A percentile compares a stretch with the other conserved stretches of the same genome.
phyloP scores from a whole-genome alignment of 306 rosid species.

The Acacia melanoxylon region DNA sequence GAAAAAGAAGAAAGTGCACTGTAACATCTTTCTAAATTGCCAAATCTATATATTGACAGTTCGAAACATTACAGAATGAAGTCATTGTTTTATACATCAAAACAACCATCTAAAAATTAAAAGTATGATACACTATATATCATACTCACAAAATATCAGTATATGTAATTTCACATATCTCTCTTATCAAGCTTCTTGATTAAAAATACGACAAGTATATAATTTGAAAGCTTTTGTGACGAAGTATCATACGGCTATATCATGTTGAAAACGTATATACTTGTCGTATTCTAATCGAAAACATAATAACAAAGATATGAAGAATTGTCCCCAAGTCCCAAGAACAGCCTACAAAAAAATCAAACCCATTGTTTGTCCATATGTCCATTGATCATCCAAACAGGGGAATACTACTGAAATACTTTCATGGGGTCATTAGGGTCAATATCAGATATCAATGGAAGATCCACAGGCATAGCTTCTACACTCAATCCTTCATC shows the following conservation, averaged over 20 bases:
- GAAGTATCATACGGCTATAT: not conserved
- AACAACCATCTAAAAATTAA: conserved; percentile 3
- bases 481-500: conserved; percentile 56
- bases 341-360: conserved; percentile 2
- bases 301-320: not conserved
- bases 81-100: not conserved
- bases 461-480: conserved; percentile 60
- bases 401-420: conserved; percentile 36
- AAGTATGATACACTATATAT: not conserved
- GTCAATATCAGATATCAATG: conserved; percentile 62
- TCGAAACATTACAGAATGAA: not conserved
- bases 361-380: not conserved
- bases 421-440: conserved; percentile 63
- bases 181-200: not conserved
- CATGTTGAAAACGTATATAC: not conserved
- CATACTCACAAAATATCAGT: no score
- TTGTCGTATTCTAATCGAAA: not conserved
- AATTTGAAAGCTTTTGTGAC: not conserved
- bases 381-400: not conserved
- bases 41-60: not conserved
- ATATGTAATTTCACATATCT: not conserved
- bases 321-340: not conserved
- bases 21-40: not conserved
- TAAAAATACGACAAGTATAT: not conserved
- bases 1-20: not conserved